Conservation (phyloP, 257 asterid genomes). For the Linderniella brevidens region DNA sequence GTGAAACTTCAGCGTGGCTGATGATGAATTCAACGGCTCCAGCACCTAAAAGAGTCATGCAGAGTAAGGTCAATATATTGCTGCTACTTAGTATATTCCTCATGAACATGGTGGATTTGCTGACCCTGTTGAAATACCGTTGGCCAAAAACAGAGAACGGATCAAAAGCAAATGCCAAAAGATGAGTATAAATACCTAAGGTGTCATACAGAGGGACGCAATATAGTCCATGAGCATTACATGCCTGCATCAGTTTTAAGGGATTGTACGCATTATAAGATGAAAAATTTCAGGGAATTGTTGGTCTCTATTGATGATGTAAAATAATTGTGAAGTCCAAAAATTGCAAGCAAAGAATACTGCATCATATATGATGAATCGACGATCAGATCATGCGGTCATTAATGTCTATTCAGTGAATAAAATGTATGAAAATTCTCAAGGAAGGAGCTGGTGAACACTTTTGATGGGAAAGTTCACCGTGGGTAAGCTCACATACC, state of each 20-base stretch:
- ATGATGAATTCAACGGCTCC: constrained; percentile 87
- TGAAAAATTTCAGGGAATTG: too few relatives aligned
- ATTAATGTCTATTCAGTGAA: too few relatives aligned
- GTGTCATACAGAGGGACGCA: constrained; percentile 94
- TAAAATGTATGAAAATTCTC: too few relatives aligned
- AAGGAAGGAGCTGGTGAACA: too few relatives aligned
- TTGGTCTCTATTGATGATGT: too few relatives aligned
- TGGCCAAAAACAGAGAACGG: constrained; percentile 5
- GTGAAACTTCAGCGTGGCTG: constrained; percentile 82
- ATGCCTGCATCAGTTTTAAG: constrained; percentile 50
- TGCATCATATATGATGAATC: too few relatives aligned
- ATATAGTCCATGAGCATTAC: constrained; percentile 87
- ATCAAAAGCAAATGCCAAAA: neutral
- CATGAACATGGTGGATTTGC: constrained; percentile 6
- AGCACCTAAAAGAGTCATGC: constrained; percentile 50
- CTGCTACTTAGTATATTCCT: constrained; percentile 8
- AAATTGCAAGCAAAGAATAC: too few relatives aligned
- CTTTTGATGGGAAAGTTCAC: too few relatives aligned
- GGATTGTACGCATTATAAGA: neutral
- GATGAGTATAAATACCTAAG: constrained; percentile 36
- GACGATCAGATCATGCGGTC: too few relatives aligned
- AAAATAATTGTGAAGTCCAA: too few relatives aligned
- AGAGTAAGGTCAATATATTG: constrained; percentile 8
- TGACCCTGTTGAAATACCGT: too few relatives aligned
- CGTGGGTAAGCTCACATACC: constrained; percentile 19